Evolutionary conservation across 2,329 filamentous ascomycete species (phyloP).

Genomic region (Talaromyces amestolkiae): DNA sequence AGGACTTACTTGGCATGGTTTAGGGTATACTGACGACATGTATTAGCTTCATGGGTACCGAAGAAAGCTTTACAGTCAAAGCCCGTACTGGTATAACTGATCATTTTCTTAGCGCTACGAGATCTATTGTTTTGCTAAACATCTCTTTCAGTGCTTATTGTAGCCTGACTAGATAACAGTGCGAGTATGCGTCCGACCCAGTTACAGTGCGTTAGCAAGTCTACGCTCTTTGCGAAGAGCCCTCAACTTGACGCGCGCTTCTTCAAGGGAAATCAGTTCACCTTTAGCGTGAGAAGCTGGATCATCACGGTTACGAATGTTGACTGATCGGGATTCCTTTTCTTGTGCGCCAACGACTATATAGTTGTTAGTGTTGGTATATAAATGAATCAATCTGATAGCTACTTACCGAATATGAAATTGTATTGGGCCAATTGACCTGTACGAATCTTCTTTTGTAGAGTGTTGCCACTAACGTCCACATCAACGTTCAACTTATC

Average conservation of each 20-base stretch:
- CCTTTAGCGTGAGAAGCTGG: slow-evolving; percentile 61
- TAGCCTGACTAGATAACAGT: background rate
- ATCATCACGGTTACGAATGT: slow-evolving; percentile 64
- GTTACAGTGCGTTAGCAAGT: slow-evolving; percentile 41
- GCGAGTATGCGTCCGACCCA: background rate
- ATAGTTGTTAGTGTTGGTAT: slow-evolving; percentile 20
- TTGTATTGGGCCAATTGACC: slow-evolving; percentile 51
- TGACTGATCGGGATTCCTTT: slow-evolving; percentile 58
- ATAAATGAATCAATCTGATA: background rate
- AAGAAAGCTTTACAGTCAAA: background rate
- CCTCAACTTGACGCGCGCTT: slow-evolving; percentile 55
- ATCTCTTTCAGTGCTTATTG: background rate
- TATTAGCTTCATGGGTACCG: background rate
- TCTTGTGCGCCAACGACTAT: slow-evolving; percentile 63
- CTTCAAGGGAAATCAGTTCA: slow-evolving; percentile 59
- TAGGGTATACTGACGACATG: background rate
- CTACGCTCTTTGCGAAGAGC: slow-evolving; percentile 47
- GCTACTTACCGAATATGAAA: slow-evolving; percentile 49
- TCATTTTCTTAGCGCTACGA: background rate
- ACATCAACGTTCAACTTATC: slow-evolving; percentile 50
- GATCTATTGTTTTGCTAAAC: background rate
- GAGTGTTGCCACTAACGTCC: slow-evolving; percentile 49
- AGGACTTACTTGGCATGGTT: background rate
- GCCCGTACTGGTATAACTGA: background rate
- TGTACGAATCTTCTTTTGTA: slow-evolving; percentile 53